Percentiles rank a stretch among this genome's conserved stretches.
Conservation (phyloP, 257 asterid species). For the Lithospermum erythrorhizon region DNA sequence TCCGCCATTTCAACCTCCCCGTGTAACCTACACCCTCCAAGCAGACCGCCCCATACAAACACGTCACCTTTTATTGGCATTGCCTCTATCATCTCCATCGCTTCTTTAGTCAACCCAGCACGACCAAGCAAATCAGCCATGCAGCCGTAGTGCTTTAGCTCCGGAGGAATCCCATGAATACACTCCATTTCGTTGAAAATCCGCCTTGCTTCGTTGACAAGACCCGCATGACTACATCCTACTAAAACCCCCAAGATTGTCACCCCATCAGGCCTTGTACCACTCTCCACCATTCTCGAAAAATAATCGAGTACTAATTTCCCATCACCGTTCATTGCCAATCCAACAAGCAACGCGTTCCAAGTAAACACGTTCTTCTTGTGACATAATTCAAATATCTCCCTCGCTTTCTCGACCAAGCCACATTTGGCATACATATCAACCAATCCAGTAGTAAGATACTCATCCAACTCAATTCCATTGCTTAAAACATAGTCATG, state of each 20-base stretch:
- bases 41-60: conserved; percentile 85
- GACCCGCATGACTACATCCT: conserved; percentile 89
- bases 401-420: conserved; percentile 42
- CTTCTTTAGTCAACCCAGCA: conserved; percentile 64
- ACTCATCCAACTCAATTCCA: conserved; percentile 35
- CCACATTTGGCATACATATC: conserved; percentile 80
- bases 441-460: conserved; percentile 65
- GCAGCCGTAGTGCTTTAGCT: conserved; percentile 85
- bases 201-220: conserved; percentile 37
- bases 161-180: conserved; percentile 42
- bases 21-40: conserved; percentile 85
- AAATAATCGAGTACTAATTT: conserved; percentile 35
- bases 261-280: conserved; percentile 58
- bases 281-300: conserved; percentile 39
- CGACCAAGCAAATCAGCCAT: conserved; percentile 81
- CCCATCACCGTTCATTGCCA: conserved; percentile 69
- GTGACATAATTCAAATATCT: conserved; percentile 28
- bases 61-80: conserved; percentile 79
- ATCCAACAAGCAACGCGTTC: conserved; percentile 83
- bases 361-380: conserved; percentile 44
- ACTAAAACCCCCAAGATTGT: conserved; percentile 57
- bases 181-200: conserved; percentile 58
- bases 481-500: conserved; percentile 29
- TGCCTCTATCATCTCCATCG: conserved; percentile 45
- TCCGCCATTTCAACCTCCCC: conserved; percentile 64